phyloP scores from a whole-genome alignment of 352 stramenopile species.

The Globisporangium canariense region DNA sequence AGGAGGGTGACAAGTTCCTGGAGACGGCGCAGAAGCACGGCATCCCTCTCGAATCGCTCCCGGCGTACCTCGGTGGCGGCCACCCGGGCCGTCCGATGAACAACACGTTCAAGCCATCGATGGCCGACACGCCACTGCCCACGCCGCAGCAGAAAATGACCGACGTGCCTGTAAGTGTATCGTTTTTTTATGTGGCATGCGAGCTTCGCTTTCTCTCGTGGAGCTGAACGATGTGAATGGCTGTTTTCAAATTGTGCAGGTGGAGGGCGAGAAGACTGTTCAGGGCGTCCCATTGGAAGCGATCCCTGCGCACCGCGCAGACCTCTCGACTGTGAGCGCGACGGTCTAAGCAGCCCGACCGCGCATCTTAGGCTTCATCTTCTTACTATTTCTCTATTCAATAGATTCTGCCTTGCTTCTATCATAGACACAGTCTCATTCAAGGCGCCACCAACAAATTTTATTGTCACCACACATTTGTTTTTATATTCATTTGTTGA shows the following conservation, averaged over 20 bases:
- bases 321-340: background rate
- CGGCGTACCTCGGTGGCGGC: conserved; percentile 52
- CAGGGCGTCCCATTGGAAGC: background rate
- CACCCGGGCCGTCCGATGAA: conserved; percentile 58
- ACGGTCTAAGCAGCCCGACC: background rate
- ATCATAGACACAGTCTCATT: no score
- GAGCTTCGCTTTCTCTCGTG: background rate
- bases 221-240: background rate
- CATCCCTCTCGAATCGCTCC: conserved; percentile 56
- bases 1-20: conserved; percentile 56
- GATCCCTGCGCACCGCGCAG: background rate
- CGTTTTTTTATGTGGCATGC: no score
- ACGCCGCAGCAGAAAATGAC: conserved; percentile 15
- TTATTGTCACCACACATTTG: background rate
- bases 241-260: background rate
- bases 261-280: conserved; percentile 7
- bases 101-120: conserved; percentile 61
- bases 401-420: background rate
- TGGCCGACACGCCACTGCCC: conserved; percentile 52
- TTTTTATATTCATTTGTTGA: background rate
- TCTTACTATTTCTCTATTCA: background rate
- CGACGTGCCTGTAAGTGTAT: background rate
- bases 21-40: conserved; percentile 56
- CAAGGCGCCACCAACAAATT: background rate
- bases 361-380: background rate